Evolutionary conservation across 1,139 yeast species (phyloP).

Genomic region (Geotrichum aggregatum): DNA sequence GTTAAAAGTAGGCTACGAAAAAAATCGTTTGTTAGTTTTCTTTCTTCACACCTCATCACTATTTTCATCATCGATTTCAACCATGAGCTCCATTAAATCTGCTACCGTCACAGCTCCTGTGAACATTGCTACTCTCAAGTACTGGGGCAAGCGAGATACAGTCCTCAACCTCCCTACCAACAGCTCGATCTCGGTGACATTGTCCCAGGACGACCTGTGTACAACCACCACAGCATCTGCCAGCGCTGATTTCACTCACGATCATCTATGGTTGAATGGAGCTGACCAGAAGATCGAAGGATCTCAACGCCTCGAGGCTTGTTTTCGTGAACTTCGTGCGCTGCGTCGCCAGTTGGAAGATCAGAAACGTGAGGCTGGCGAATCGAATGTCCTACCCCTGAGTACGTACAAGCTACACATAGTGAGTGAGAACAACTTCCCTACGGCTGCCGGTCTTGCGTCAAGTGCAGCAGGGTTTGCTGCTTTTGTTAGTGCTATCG

Average conservation of each 20-base stretch:
- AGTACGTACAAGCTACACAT: slow-evolving; percentile 68
- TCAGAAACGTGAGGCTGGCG: slow-evolving; percentile 24
- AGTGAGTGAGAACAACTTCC: slow-evolving; percentile 93
- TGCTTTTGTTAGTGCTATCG: slow-evolving; percentile 83
- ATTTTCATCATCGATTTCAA: not conserved
- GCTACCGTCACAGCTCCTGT: slow-evolving; percentile 96
- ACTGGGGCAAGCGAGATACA: slow-evolving; percentile 97
- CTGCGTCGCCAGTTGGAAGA: slow-evolving; percentile 38
- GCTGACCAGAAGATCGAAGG: slow-evolving; percentile 53
- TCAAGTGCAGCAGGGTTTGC: slow-evolving; percentile 98
- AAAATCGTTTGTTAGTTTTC: not conserved
- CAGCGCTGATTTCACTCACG: slow-evolving; percentile 52
- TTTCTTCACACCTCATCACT: not conserved
- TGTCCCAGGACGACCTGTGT: slow-evolving; percentile 82
- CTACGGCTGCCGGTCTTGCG: slow-evolving; percentile 98
- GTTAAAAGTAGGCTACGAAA: no score
- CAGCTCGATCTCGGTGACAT: slow-evolving; percentile 89
- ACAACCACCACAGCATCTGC: slow-evolving; percentile 88
- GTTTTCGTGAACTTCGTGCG: slow-evolving; percentile 68
- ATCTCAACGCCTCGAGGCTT: slow-evolving; percentile 72
- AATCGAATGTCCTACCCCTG: slow-evolving; percentile 53
- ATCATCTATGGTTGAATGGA: slow-evolving; percentile 82
- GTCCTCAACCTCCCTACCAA: slow-evolving; percentile 87
- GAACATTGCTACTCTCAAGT: slow-evolving; percentile 92
- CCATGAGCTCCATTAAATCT: slow-evolving; percentile 41